Conservation (phyloP, 768 basidiomycete species). For the Crassisporium funariophilum region DNA sequence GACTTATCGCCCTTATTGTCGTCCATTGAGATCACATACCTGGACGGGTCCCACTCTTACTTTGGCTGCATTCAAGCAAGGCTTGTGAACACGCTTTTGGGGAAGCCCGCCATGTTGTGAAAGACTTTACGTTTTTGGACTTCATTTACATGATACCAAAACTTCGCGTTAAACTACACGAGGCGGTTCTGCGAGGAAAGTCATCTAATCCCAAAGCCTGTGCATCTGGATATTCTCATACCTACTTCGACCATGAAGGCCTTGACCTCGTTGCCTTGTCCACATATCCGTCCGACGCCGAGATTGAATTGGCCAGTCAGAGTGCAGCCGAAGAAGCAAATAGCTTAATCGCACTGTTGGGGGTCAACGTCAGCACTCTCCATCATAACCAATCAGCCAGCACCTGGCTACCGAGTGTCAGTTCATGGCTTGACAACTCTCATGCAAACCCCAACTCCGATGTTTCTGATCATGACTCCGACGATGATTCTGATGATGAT, state of each 20-base stretch:
- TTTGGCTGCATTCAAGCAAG: constrained; percentile 31
- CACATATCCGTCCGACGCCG: constrained; percentile 19
- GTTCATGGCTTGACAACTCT: not conserved
- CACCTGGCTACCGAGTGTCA: not conserved
- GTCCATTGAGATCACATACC: constrained; percentile 35
- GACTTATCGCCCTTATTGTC: constrained; percentile 30
- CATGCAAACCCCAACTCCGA: not conserved
- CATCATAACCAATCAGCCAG: not conserved
- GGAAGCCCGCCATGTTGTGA: constrained; percentile 21
- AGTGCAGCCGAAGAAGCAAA: constrained; percentile 18
- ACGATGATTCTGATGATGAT: not conserved
- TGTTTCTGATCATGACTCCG: not conserved
- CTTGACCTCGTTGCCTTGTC: constrained; percentile 19
- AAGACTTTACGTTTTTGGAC: constrained; percentile 17
- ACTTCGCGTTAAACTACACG: constrained; percentile 1
- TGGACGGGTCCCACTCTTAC: constrained; percentile 24
- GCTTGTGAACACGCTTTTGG: constrained; percentile 36
- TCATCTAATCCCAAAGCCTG: constrained; percentile 3
- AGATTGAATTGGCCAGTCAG: constrained; percentile 13
- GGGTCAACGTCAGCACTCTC: constrained; percentile 3
- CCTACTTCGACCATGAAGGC: constrained; percentile 19
- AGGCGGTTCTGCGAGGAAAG: constrained; percentile 1
- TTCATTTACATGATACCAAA: constrained; percentile 14
- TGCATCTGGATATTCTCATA: constrained; percentile 16
- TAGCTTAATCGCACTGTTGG: constrained; percentile 15